Conservation (phyloP, 208 protist genomes). For the Leishmania martiniquensis region DNA sequence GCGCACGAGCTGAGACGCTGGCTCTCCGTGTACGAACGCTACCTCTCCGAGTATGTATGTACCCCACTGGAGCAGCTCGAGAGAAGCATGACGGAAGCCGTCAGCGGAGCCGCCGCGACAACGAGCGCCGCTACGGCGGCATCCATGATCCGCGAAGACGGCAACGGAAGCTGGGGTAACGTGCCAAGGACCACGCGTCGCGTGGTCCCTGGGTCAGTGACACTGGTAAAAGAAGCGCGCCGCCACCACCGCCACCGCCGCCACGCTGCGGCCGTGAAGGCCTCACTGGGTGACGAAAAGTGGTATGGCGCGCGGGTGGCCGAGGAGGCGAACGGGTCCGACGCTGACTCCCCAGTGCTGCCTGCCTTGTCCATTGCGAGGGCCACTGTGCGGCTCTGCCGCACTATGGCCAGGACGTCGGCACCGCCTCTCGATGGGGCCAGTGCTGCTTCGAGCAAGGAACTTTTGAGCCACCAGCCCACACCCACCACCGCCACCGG, state of each 20-base stretch:
- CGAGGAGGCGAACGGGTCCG: not conserved
- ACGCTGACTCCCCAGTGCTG: not conserved
- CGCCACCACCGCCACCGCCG: conserved; percentile 25
- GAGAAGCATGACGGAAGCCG: conserved; percentile 7
- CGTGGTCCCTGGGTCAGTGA: conserved; percentile 22
- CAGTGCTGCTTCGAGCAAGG: not conserved
- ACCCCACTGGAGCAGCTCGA: conserved; percentile 28
- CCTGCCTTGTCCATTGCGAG: conserved; percentile 12
- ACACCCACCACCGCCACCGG: not conserved
- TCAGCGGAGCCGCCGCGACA: conserved; percentile 12
- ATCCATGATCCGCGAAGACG: not conserved
- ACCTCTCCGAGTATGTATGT: conserved; percentile 17
- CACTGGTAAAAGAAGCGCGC: conserved; percentile 14
- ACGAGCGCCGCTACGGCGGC: not conserved
- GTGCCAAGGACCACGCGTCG: not conserved
- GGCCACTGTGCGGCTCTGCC: conserved; percentile 26
- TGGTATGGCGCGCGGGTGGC: not conserved
- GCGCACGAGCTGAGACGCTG: not conserved
- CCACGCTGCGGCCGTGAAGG: not conserved
- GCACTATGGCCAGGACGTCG: conserved; percentile 6
- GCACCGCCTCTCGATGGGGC: not conserved
- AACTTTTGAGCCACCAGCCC: not conserved
- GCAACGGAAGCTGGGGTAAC: conserved; percentile 2
- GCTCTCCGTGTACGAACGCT: conserved; percentile 8
- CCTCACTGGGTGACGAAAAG: not conserved